Evolutionary conservation across 1,139 yeast species (phyloP).

Genomic region (Hyphopichia buzzinii): DNA sequence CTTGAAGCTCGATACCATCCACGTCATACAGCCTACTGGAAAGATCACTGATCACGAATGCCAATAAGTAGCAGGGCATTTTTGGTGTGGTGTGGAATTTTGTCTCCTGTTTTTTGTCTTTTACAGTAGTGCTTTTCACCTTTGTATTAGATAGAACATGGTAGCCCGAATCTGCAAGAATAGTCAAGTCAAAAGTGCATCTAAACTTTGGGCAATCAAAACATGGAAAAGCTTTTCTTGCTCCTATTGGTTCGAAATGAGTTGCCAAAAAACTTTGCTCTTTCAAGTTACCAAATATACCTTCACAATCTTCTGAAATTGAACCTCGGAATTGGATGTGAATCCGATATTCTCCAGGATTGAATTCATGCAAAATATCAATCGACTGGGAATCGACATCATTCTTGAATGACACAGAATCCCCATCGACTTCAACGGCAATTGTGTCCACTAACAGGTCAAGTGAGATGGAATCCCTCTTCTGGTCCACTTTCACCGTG

Average conservation of each 20-base stretch:
- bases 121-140: constrained; percentile 44
- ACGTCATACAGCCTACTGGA: constrained; percentile 63
- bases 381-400: constrained; percentile 56
- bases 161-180: constrained; percentile 57
- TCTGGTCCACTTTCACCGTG: constrained; percentile 32
- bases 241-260: constrained; percentile 88
- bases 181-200: constrained; percentile 71
- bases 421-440: constrained; percentile 52
- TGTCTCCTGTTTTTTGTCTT: constrained; percentile 48
- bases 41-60: constrained; percentile 76
- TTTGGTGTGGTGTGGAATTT: constrained; percentile 55
- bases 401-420: constrained; percentile 63
- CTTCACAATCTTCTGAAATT: constrained; percentile 81
- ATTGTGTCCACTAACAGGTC: constrained; percentile 60
- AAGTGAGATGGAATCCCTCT: constrained; percentile 63
- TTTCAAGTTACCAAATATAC: constrained; percentile 78
- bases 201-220: constrained; percentile 84
- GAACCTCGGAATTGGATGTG: constrained; percentile 63
- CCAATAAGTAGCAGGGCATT: constrained; percentile 78
- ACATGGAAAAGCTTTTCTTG: constrained; percentile 88
- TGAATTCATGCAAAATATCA: constrained; percentile 37
- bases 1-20: constrained; percentile 62
- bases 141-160: constrained; percentile 84
- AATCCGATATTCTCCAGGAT: constrained; percentile 43
- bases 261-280: constrained; percentile 69